phyloP scores from a whole-genome alignment of 805 yeast species.

The Candida boleticola region DNA sequence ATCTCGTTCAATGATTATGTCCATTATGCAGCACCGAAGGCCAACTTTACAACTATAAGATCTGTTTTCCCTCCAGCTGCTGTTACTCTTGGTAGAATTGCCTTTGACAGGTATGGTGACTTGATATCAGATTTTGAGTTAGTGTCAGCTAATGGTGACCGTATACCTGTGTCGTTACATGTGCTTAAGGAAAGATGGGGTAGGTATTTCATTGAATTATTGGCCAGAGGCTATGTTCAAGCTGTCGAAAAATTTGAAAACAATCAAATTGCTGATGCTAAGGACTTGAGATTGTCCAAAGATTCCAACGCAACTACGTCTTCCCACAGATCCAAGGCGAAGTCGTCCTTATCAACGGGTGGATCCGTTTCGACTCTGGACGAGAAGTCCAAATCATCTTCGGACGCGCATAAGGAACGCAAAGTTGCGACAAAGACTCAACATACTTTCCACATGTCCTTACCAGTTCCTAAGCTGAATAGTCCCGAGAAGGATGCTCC shows the following conservation, averaged over 20 bases:
- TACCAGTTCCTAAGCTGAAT: conserved; percentile 20
- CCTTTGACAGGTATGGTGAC: conserved; percentile 64
- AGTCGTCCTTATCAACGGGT: conserved; percentile 6
- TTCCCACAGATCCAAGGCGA: conserved; percentile 5
- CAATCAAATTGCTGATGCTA: conserved; percentile 13
- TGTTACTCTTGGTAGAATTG: conserved; percentile 72
- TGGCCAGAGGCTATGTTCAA: conserved; percentile 63
- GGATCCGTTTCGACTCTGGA: neutral
- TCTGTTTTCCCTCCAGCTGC: conserved; percentile 78
- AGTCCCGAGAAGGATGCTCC: conserved; percentile 44
- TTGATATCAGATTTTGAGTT: conserved; percentile 70
- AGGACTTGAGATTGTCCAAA: conserved; percentile 5
- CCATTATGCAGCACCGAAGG: conserved; percentile 70
- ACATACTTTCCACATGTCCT: conserved; percentile 15
- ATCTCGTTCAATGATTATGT: conserved; percentile 67
- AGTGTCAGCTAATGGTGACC: conserved; percentile 65
- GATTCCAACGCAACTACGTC: conserved; percentile 3
- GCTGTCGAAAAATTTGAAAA: conserved; percentile 46
- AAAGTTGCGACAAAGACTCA: neutral
- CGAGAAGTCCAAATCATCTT: neutral
- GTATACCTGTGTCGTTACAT: conserved; percentile 59
- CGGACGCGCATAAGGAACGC: conserved; percentile 1
- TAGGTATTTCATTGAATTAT: conserved; percentile 56
- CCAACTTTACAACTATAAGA: conserved; percentile 61
- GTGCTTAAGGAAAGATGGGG: conserved; percentile 79